Evolutionary conservation across 176 grass and related monocot species (phyloP).

Genomic region (Phragmites australis): DNA sequence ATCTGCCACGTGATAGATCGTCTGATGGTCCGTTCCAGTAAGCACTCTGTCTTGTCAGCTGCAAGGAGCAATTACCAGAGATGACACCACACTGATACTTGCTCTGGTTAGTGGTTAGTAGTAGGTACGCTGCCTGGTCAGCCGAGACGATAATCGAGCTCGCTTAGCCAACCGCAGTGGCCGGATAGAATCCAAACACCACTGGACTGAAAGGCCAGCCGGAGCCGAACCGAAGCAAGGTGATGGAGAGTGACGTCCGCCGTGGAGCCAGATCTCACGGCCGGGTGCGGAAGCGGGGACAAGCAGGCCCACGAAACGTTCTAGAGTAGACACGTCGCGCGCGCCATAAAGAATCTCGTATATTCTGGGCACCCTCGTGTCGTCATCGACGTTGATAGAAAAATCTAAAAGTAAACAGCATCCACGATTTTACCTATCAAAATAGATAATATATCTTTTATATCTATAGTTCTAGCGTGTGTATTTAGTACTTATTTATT

Average conservation of each 20-base stretch:
- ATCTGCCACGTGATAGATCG: too few species aligned
- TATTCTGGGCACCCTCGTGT: too few species aligned
- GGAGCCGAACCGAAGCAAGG: background rate
- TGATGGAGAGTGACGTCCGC: background rate
- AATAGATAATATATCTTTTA: too few species aligned
- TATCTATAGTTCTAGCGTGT: too few species aligned
- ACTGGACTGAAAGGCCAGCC: background rate
- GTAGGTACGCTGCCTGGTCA: background rate
- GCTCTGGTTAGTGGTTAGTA: background rate
- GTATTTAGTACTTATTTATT: too few species aligned
- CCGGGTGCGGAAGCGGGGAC: too few species aligned
- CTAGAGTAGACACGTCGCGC: constrained; percentile 32
- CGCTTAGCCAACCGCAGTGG: background rate
- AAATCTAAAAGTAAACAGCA: too few species aligned
- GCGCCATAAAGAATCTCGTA: background rate
- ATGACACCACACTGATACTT: background rate
- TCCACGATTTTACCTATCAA: too few species aligned
- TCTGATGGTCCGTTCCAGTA: too few species aligned
- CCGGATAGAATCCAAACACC: background rate
- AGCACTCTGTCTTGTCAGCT: background rate
- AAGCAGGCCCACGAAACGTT: background rate
- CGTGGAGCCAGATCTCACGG: background rate
- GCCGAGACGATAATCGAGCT: too few species aligned
- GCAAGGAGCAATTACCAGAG: background rate
- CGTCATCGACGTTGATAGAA: too few species aligned